A percentile compares a stretch with the other conserved stretches of the same genome.
phyloP scores from a whole-genome alignment of 208 protist species.

The Leptomonas pyrrhocoris region DNA sequence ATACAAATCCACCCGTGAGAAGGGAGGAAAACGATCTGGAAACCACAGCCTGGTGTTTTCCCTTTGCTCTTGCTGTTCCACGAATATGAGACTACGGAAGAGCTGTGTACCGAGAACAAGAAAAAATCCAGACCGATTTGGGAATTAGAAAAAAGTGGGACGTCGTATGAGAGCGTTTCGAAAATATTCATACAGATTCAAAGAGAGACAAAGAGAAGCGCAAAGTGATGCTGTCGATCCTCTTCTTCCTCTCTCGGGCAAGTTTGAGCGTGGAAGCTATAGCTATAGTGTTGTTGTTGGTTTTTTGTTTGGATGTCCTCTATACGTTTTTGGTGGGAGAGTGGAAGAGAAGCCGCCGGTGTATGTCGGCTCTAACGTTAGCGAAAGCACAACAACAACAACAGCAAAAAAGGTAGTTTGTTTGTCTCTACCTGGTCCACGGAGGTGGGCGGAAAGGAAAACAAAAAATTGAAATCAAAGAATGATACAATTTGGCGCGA shows the following conservation, averaged over 20 bases:
- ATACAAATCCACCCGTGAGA: too few relatives aligned
- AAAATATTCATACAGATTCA: neutral
- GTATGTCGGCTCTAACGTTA: neutral
- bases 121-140: neutral
- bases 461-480: neutral
- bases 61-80: too few relatives aligned
- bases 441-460: neutral
- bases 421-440: neutral
- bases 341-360: neutral
- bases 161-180: neutral
- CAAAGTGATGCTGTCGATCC: too few relatives aligned
- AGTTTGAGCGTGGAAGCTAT: neutral
- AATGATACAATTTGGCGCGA: neutral
- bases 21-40: too few relatives aligned
- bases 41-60: too few relatives aligned
- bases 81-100: too few relatives aligned
- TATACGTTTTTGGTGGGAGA: neutral
- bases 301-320: neutral
- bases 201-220: neutral
- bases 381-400: neutral
- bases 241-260: neutral
- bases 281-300: neutral
- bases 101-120: too few relatives aligned
- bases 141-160: neutral
- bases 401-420: neutral